A percentile compares a stretch with the other conserved stretches of the same genome.
Evolutionary conservation across 805 yeast species (phyloP).

Genomic region (Ogataea thermomethanolica): DNA sequence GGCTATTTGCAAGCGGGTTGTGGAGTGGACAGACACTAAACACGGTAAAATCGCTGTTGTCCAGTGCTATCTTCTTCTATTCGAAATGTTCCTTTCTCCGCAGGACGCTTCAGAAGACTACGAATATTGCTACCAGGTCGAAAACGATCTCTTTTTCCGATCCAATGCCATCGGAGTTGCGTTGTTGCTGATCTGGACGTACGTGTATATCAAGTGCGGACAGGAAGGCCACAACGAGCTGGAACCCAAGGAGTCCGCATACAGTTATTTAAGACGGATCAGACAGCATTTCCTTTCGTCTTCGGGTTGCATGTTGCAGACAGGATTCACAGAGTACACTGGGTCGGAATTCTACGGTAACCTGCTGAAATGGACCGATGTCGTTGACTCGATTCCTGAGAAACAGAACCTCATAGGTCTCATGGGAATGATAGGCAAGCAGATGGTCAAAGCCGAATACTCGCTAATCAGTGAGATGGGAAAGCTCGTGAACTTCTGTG

Average conservation of each 20-base stretch:
- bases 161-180: slow-evolving; percentile 42
- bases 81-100: slow-evolving; percentile 60
- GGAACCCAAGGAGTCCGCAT: slow-evolving; percentile 51
- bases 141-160: slow-evolving; percentile 47
- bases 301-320: slow-evolving; percentile 33
- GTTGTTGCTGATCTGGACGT: slow-evolving; percentile 49
- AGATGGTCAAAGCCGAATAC: slow-evolving; percentile 45
- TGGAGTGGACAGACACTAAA: slow-evolving; percentile 46
- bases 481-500: slow-evolving; percentile 49
- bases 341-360: slow-evolving; percentile 40
- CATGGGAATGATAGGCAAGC: slow-evolving; percentile 41
- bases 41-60: slow-evolving; percentile 52
- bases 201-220: slow-evolving; percentile 45
- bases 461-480: slow-evolving; percentile 56
- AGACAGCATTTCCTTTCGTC: slow-evolving; percentile 37
- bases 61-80: slow-evolving; percentile 58
- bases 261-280: slow-evolving; percentile 47
- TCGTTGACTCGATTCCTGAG: slow-evolving; percentile 37
- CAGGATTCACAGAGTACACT: slow-evolving; percentile 31
- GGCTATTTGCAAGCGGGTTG: slow-evolving; percentile 45
- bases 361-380: slow-evolving; percentile 40
- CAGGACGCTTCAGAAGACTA: slow-evolving; percentile 42
- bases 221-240: slow-evolving; percentile 38
- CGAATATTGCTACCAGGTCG: slow-evolving; percentile 46
- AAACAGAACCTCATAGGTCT: slow-evolving; percentile 56